phyloP scores from a whole-genome alignment of 305 asterid genomes.

The Plantago coronopus region DNA sequence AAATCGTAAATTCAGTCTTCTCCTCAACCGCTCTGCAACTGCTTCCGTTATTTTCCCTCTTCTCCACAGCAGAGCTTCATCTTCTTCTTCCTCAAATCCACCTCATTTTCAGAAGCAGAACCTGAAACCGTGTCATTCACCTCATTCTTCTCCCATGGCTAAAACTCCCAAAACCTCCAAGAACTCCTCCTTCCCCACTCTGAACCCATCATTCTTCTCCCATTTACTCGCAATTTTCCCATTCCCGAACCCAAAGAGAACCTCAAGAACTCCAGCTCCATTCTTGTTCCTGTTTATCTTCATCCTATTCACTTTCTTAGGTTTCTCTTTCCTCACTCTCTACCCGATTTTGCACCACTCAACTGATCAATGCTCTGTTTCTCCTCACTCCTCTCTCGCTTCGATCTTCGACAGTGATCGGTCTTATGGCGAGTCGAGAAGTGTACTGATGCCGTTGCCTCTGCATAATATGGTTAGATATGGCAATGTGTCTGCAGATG shows the following conservation, averaged over 20 bases:
- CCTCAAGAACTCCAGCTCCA: constrained; percentile 33
- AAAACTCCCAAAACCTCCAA: constrained; percentile 32
- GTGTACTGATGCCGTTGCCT: constrained; percentile 50
- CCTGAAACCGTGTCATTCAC: constrained; percentile 12
- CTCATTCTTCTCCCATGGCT: constrained; percentile 24
- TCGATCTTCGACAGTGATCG: constrained; percentile 24
- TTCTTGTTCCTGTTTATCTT: constrained; percentile 38
- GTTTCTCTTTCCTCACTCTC: constrained; percentile 32
- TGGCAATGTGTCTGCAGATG: constrained; percentile 36
- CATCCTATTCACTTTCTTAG: constrained; percentile 34
- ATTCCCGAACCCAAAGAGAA: constrained; percentile 31
- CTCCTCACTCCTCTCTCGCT: constrained; percentile 25
- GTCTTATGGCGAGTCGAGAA: constrained; percentile 11
- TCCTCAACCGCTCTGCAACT: constrained; percentile 8
- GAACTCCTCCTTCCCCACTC: constrained; percentile 35
- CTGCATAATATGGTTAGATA: constrained; percentile 25
- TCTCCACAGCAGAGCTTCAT: neutral
- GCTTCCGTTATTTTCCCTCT: constrained; percentile 19
- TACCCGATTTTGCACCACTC: constrained; percentile 30
- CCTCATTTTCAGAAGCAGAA: neutral
- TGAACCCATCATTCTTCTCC: constrained; percentile 37
- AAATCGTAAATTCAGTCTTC: no score
- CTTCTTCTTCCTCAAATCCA: neutral
- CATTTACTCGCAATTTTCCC: constrained; percentile 35
- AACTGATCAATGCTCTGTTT: constrained; percentile 29